Evolutionary conservation across 139 green algal genomes (phyloP).

Genomic region (Chlorella sp.): DNA sequence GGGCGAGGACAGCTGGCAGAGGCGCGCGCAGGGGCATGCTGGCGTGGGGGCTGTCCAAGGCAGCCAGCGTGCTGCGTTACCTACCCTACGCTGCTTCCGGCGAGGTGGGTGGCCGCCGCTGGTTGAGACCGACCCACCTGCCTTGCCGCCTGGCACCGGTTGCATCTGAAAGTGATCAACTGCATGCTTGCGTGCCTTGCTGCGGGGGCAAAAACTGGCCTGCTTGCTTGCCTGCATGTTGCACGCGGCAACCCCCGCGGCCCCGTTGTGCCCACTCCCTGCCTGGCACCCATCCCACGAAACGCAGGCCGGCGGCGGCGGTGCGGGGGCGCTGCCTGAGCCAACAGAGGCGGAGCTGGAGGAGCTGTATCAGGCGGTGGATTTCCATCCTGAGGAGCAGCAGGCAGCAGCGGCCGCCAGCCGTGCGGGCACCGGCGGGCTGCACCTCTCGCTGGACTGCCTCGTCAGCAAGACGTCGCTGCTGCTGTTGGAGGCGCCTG

Average conservation of each 20-base stretch:
- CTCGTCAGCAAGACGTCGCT: constrained; percentile 6
- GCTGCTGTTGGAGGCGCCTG: constrained; percentile 28
- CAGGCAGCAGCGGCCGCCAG: neutral
- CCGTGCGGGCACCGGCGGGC: neutral
- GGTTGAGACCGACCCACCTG: no score
- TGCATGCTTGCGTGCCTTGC: neutral
- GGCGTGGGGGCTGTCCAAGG: constrained; percentile 46
- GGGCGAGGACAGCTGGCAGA: neutral
- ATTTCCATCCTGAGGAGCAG: constrained; percentile 50
- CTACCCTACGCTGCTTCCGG: constrained; percentile 18
- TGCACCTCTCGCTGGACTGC: constrained; percentile 33
- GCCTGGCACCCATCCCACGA: neutral
- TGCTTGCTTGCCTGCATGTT: no score
- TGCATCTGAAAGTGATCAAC: no score
- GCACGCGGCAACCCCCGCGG: no score
- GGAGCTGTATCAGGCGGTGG: constrained; percentile 50
- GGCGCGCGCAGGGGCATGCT: constrained; percentile 34
- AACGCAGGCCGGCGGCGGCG: neutral
- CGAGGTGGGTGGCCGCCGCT: neutral
- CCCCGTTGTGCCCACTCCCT: neutral
- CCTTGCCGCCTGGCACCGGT: no score
- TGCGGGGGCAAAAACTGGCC: neutral
- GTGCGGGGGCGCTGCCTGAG: constrained; percentile 1
- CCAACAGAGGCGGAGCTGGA: constrained; percentile 52
- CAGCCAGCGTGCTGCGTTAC: constrained; percentile 48